Conservation (phyloP, 306 rosid genomes). For the Cucumis hystrix region DNA sequence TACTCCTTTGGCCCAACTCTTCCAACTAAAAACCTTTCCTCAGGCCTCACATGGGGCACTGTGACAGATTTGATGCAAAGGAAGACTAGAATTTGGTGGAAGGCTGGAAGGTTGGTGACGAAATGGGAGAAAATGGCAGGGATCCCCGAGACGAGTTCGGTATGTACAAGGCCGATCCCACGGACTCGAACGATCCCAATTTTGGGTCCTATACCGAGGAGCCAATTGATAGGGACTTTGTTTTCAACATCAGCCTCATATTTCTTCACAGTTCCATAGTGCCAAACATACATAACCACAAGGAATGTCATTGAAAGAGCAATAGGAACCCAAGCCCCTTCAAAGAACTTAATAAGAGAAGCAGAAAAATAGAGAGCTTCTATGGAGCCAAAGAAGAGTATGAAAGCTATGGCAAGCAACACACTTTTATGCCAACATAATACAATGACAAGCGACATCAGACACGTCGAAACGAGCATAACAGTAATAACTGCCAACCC, state of each 20-base stretch:
- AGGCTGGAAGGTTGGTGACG: slow-evolving; percentile 95
- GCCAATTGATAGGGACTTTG: slow-evolving; percentile 94
- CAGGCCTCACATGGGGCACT: slow-evolving; percentile 80
- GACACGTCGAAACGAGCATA: slow-evolving; percentile 84
- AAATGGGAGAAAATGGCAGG: slow-evolving; percentile 95
- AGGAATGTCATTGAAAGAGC: slow-evolving; percentile 85
- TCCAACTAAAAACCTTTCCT: slow-evolving; percentile 90
- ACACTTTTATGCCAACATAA: slow-evolving; percentile 70
- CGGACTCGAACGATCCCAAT: slow-evolving; percentile 83
- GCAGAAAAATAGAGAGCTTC: slow-evolving; percentile 98
- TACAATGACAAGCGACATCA: slow-evolving; percentile 90
- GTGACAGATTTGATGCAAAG: slow-evolving; percentile 92
- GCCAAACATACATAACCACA: slow-evolving; percentile 78
- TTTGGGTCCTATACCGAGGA: slow-evolving; percentile 66
- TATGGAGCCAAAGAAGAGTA: slow-evolving; percentile 82
- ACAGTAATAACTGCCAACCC: slow-evolving; percentile 97
- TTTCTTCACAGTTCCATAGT: slow-evolving; percentile 82
- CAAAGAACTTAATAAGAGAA: slow-evolving; percentile 78
- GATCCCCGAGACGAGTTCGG: slow-evolving; percentile 89
- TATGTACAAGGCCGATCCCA: slow-evolving; percentile 92
- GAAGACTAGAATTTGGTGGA: slow-evolving; percentile 87
- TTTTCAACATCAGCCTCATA: slow-evolving; percentile 90
- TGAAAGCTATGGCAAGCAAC: slow-evolving; percentile 50
- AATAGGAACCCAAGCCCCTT: slow-evolving; percentile 97
- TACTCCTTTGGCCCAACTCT: slow-evolving; percentile 91